phyloP scores from a whole-genome alignment of 1,284 basidiomycete genomes.

The Apiotrichum gracile region DNA sequence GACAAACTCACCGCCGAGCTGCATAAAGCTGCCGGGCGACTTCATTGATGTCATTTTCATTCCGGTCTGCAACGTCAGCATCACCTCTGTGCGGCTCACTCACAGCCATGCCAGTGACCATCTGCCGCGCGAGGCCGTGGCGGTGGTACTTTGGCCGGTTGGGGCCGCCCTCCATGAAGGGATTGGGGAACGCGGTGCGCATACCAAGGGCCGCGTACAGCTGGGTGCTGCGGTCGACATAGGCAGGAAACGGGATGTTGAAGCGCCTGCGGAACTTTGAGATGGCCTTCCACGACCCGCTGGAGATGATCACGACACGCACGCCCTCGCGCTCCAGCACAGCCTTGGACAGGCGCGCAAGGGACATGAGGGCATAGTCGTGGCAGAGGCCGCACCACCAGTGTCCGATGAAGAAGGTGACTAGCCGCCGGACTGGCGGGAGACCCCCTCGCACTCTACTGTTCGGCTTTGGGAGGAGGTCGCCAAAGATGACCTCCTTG shows the following conservation, averaged over 20 bases:
- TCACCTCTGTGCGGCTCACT: too few relatives aligned
- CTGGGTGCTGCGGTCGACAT: slow-evolving; percentile 39
- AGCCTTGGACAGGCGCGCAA: slow-evolving; percentile 34
- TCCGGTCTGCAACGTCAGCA: too few relatives aligned
- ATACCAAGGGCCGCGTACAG: slow-evolving; percentile 43
- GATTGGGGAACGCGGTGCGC: slow-evolving; percentile 10
- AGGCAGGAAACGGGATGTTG: slow-evolving; percentile 43
- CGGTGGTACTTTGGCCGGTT: slow-evolving; percentile 8
- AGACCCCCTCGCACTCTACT: too few relatives aligned
- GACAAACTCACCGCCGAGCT: slow-evolving; percentile 47
- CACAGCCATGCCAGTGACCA: slow-evolving; percentile 20
- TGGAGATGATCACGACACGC: slow-evolving; percentile 38
- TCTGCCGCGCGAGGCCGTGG: slow-evolving; percentile 3
- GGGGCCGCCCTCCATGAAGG: slow-evolving; percentile 2
- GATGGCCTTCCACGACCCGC: slow-evolving; percentile 45
- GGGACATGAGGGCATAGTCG: slow-evolving; percentile 41
- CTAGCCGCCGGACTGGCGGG: too few relatives aligned
- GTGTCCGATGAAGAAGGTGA: slow-evolving; percentile 42
- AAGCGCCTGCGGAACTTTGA: slow-evolving; percentile 41
- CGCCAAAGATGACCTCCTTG: too few relatives aligned
- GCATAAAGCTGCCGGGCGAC: slow-evolving; percentile 42
- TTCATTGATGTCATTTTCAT: too few relatives aligned
- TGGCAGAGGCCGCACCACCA: slow-evolving; percentile 48
- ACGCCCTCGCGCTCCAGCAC: slow-evolving; percentile 36
- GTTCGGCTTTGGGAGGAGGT: too few relatives aligned